A percentile compares a stretch with the other conserved stretches of the same genome.
Evolutionary conservation across 2,329 filamentous ascomycete species (phyloP).

Genomic region (Botrytis porri): DNA sequence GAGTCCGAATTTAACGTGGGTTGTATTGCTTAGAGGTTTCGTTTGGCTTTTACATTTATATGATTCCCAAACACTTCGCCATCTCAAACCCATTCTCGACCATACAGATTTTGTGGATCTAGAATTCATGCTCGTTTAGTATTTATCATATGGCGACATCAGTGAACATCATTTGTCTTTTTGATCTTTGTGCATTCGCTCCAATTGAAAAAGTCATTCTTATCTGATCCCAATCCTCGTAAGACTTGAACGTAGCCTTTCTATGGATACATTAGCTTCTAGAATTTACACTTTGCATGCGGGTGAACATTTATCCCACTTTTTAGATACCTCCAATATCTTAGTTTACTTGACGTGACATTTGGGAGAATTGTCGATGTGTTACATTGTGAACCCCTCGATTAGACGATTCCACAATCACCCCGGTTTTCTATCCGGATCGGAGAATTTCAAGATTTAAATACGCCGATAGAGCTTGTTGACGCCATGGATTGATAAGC

Average conservation of each 20-base stretch:
- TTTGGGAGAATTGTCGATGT: not conserved
- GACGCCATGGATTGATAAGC: not conserved
- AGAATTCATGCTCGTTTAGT: not conserved
- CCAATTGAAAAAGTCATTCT: not conserved
- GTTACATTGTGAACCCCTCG: slow-evolving; percentile 1
- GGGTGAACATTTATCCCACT: slow-evolving; percentile 3
- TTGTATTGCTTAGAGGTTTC: not conserved
- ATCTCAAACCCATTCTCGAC: not conserved
- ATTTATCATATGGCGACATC: not conserved
- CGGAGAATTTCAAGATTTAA: not conserved
- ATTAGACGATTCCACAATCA: not conserved
- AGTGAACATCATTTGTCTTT: not conserved
- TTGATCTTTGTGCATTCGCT: not conserved
- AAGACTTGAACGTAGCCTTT: not conserved
- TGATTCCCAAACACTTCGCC: not conserved
- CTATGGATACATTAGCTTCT: not conserved
- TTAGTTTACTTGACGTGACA: slow-evolving; percentile 12
- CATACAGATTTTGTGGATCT: not conserved
- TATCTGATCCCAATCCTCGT: not conserved
- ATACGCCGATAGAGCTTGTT: not conserved
- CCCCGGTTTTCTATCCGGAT: not conserved
- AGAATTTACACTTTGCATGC: not conserved
- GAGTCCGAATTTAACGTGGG: not conserved
- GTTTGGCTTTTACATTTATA: not conserved
- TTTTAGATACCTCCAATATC: not conserved